These are phyloP conservation scores for Thymus mandschuricus DNA, from an alignment of 257 asterid genomes.

Conservation along the genomic window DNA sequence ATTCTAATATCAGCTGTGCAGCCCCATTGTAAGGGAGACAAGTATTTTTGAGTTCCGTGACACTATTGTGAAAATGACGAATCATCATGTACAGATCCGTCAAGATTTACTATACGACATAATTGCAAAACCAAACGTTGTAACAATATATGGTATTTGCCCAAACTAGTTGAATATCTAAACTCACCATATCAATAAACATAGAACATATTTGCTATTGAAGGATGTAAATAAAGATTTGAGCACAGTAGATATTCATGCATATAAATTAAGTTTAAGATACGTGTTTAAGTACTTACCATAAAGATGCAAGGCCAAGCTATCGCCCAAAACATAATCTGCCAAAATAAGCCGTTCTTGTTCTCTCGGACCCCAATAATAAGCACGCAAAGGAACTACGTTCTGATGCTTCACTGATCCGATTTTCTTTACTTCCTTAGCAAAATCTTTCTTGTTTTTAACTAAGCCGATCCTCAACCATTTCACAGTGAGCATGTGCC, in stretches of 20 bases:
- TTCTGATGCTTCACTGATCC: conserved; percentile 72
- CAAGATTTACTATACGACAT: too few species aligned
- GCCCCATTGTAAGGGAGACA: too few species aligned
- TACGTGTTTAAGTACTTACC: conserved; percentile 50
- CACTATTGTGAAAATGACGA: too few species aligned
- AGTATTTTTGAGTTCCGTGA: too few species aligned
- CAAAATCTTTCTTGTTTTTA: conserved; percentile 83
- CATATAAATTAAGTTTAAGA: conserved; percentile 6
- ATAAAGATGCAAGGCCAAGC: conserved; percentile 89
- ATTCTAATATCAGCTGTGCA: too few species aligned
- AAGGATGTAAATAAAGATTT: too few species aligned
- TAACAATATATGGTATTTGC: too few species aligned
- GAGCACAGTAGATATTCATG: not conserved
- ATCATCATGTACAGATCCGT: too few species aligned
- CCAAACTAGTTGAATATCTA: too few species aligned
- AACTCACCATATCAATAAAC: too few species aligned
- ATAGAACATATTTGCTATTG: too few species aligned
- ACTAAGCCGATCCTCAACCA: conserved; percentile 95
- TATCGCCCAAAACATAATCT: conserved; percentile 80
- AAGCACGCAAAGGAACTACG: conserved; percentile 73
- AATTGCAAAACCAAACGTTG: too few species aligned
- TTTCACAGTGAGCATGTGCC: conserved; percentile 86
- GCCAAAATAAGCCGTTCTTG: conserved; percentile 90
- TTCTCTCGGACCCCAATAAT: conserved; percentile 92
- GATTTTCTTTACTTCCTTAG: conserved; percentile 82